phyloP scores from a whole-genome alignment of 306 rosid species.

The Corylus heterophylla region DNA sequence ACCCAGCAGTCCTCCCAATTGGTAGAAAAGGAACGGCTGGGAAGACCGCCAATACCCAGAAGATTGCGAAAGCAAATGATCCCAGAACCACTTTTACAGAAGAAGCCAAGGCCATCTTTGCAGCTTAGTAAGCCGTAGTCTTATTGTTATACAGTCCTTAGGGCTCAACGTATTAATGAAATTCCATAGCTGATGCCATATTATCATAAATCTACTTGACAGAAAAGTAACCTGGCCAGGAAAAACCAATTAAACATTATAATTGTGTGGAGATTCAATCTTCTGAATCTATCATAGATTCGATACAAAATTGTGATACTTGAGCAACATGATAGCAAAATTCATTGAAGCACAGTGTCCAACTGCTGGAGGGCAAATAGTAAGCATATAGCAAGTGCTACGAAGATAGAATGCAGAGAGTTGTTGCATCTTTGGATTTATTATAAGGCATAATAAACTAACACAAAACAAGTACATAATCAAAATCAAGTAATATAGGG shows the following conservation, averaged over 20 bases:
- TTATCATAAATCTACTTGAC: background rate
- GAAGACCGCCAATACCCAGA: conserved; percentile 90
- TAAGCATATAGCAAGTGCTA: background rate
- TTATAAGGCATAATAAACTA: background rate
- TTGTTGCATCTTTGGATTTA: background rate
- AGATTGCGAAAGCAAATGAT: conserved; percentile 66
- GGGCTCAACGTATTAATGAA: background rate
- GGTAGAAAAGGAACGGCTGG: conserved; percentile 87
- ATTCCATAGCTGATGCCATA: background rate
- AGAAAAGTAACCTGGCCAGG: conserved; percentile 27
- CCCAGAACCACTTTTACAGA: conserved; percentile 70
- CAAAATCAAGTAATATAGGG: background rate
- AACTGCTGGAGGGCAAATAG: background rate
- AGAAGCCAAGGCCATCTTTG: conserved; percentile 66
- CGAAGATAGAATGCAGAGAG: background rate
- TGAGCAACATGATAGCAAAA: background rate
- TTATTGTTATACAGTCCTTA: background rate
- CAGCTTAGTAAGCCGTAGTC: background rate
- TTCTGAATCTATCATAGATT: background rate
- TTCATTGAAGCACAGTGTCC: conserved; percentile 13
- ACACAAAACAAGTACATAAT: background rate
- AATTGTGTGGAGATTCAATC: conserved; percentile 5
- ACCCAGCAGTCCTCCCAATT: conserved; percentile 89
- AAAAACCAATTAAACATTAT: conserved; percentile 7
- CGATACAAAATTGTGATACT: background rate